Conservation (phyloP, 108 stramenopile genomes). For the Nitzschia sp. region DNA sequence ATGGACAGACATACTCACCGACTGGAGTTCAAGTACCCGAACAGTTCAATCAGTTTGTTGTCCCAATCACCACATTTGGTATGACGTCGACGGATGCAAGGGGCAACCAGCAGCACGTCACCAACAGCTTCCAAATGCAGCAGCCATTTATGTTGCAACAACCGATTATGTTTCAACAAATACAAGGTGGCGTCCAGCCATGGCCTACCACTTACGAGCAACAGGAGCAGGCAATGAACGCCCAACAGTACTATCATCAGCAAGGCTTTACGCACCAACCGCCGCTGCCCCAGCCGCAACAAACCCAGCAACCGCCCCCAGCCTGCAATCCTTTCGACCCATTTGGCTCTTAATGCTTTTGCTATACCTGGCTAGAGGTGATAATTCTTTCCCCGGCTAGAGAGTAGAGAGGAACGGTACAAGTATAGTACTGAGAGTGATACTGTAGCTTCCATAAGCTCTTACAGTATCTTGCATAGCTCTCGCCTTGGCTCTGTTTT, state of each 20-base stretch:
- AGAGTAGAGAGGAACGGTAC: too few species aligned
- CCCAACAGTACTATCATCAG: slow-evolving; percentile 1
- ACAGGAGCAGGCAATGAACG: background rate
- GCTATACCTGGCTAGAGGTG: too few species aligned
- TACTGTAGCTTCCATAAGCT: too few species aligned
- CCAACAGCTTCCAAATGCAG: slow-evolving; percentile 21
- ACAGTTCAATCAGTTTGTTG: slow-evolving; percentile 19
- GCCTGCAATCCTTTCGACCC: slow-evolving; percentile 22
- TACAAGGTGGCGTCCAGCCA: slow-evolving; percentile 20
- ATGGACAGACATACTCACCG: background rate
- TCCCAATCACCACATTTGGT: slow-evolving; percentile 29
- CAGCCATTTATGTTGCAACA: slow-evolving; percentile 35
- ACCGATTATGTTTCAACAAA: slow-evolving; percentile 31
- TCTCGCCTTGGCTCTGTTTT: too few species aligned
- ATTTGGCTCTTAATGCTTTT: background rate
- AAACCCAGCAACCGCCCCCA: background rate
- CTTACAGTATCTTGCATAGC: too few species aligned
- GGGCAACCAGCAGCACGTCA: background rate
- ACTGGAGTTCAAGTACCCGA: background rate
- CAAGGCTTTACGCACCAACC: background rate
- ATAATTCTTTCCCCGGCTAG: too few species aligned
- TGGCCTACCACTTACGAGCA: background rate
- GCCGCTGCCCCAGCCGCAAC: background rate
- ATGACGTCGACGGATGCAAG: slow-evolving; percentile 17
- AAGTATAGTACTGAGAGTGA: too few species aligned